Base-by-base conservation (phyloP, 768 basidiomycete species). In the Pisolithus marmoratus region DNA sequence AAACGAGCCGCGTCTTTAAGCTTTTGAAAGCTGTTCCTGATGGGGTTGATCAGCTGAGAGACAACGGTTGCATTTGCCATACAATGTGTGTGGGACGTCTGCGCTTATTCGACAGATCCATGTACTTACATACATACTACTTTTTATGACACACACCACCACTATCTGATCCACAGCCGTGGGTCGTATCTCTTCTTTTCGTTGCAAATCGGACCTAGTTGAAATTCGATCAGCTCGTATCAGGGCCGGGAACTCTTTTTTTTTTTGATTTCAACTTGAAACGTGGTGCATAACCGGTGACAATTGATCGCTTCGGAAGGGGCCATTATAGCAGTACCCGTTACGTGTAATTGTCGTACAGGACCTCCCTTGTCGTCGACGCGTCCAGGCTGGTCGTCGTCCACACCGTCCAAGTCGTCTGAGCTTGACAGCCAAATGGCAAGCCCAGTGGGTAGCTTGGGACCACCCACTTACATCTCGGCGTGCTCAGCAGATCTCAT, bases 401-500 rank as follows among this genome's bases (percentile, higher is more conserved):
- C 47, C 34, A 20, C 46, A 20, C 29, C 8, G 41, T 20, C 38
- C 40, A 50, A 56, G 52, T 61, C 59, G 59, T 51, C 51, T 56
- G 49, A 47, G 60, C 34, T 20, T 51, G 46, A 49, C 52, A 51
- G 51, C 52, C 52, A 52, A 34, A 37, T 58, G 34, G 22, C 20
- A 12, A 31, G 46, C 53, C 47, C 54, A 49, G 49, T 12, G 34
- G 34, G 54, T 45, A 23, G 43, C 11, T 38, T 52, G 38, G 36
- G 23, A 78, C 80, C 82, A 49, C 87, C 90, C 2, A 76, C 73
- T 48, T 97, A 91, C 70, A 82, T 96, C 55, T 91, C 88, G 24
- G 69, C 83, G 14, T 81, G 83, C 57, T 92, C 90, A 31, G 91
- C 93, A 42, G 91, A 95, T 70, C 83, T 91, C 55, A 87, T 96